phyloP scores from a whole-genome alignment of 495 filamentous ascomycete species.

The Penicillium cataractarum region DNA sequence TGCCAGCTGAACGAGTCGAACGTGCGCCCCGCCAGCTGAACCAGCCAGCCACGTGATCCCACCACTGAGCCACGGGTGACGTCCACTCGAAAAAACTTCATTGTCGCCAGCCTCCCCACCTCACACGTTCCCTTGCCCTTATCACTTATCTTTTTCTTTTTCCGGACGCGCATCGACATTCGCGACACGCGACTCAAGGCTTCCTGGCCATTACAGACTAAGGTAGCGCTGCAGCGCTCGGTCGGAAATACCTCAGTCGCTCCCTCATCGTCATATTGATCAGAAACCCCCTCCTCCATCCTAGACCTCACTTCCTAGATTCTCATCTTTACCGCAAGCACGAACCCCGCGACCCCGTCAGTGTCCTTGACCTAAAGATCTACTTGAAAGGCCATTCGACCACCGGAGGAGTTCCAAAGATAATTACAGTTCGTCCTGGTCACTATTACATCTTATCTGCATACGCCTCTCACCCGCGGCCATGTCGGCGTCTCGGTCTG shows the following conservation, averaged over 20 bases:
- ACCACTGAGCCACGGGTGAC: conserved; percentile 34
- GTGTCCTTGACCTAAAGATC: no score
- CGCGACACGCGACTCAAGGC: not conserved
- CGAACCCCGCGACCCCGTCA: not conserved
- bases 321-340: conserved; percentile 3
- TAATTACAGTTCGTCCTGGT: not conserved
- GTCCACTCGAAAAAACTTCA: conserved; percentile 18
- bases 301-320: not conserved
- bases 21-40: not conserved
- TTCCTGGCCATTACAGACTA: not conserved
- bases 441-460: not conserved
- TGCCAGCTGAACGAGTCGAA: conserved; percentile 10
- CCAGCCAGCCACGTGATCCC: conserved; percentile 27
- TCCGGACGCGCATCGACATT: not conserved
- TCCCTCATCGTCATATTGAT: not conserved
- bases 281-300: not conserved
- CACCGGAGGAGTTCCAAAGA: not conserved
- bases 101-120: conserved; percentile 13
- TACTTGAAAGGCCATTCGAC: not conserved
- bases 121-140: conserved; percentile 9
- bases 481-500: conserved; percentile 37
- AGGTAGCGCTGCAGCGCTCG: conserved; percentile 7
- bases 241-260: not conserved
- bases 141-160: conserved; percentile 22
- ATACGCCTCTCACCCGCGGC: conserved; percentile 1